Evolutionary conservation across 2,329 filamentous ascomycete genomes (phyloP).

Genomic region (Pseudogymnoascus sp.): DNA sequence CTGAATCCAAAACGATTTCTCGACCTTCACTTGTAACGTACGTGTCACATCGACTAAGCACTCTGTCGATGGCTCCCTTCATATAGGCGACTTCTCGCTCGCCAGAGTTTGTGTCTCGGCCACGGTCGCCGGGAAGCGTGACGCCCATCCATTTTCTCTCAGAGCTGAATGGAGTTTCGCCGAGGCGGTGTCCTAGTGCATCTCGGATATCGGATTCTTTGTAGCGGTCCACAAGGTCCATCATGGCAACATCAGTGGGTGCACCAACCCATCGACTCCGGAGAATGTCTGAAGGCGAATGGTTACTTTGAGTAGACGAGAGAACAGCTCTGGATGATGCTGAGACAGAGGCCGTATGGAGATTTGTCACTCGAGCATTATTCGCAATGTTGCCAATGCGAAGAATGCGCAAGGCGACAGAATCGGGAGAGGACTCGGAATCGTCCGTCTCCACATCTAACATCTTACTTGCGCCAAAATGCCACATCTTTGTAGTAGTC

Average conservation of each 20-base stretch:
- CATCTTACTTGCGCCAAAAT: slow-evolving; percentile 59
- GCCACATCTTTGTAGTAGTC: slow-evolving; percentile 96
- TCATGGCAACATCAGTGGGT: slow-evolving; percentile 93
- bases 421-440: slow-evolving; percentile 52
- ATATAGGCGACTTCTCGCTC: slow-evolving; percentile 83
- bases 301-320: slow-evolving; percentile 68
- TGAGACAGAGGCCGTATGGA: slow-evolving; percentile 60
- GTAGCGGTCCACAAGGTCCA: slow-evolving; percentile 85
- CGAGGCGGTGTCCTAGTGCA: slow-evolving; percentile 69
- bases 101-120: slow-evolving; percentile 24
- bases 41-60: slow-evolving; percentile 80
- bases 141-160: slow-evolving; percentile 99
- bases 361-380: slow-evolving; percentile 72
- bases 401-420: slow-evolving; percentile 70
- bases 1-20: slow-evolving; percentile 75
- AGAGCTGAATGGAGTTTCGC: slow-evolving; percentile 91
- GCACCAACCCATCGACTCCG: slow-evolving; percentile 94
- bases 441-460: slow-evolving; percentile 42
- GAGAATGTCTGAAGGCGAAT: slow-evolving; percentile 45
- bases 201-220: slow-evolving; percentile 87
- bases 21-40: slow-evolving; percentile 80
- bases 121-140: slow-evolving; percentile 47
- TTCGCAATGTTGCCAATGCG: slow-evolving; percentile 96
- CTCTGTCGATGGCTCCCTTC: slow-evolving; percentile 85
- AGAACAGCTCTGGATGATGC: slow-evolving; percentile 68